Evolutionary conservation across 768 basidiomycete genomes (phyloP).

Genomic region (Gymnopilus junonius): DNA sequence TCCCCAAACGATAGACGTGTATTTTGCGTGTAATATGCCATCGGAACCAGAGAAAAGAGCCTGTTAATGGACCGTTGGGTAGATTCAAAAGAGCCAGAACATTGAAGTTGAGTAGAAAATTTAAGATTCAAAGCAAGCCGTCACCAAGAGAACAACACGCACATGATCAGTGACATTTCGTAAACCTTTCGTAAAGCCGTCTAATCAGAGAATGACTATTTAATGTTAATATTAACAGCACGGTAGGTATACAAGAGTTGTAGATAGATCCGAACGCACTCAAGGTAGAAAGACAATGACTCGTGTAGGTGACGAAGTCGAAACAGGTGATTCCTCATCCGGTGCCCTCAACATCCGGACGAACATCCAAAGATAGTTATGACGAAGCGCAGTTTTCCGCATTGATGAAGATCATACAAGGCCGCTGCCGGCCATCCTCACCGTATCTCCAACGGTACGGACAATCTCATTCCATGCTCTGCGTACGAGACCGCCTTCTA

Average conservation of each 20-base stretch:
- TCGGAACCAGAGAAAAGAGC: no score
- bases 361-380: background rate
- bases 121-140: background rate
- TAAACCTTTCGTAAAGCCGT: background rate
- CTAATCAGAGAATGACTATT: background rate
- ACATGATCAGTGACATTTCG: background rate
- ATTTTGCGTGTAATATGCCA: background rate
- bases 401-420: constrained; percentile 15
- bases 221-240: background rate
- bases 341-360: no score
- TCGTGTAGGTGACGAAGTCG: background rate
- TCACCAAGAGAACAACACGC: background rate
- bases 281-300: background rate
- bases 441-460: constrained; percentile 63
- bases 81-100: no score
- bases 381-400: background rate
- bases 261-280: constrained; percentile 5
- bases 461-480: constrained; percentile 56
- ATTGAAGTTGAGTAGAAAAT: background rate
- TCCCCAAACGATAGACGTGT: background rate
- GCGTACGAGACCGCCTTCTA: constrained; percentile 36
- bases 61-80: no score
- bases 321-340: no score
- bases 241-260: constrained; percentile 8
- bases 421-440: constrained; percentile 79